phyloP scores from a whole-genome alignment of 176 grass and related monocot species.

The Musa itinerans region DNA sequence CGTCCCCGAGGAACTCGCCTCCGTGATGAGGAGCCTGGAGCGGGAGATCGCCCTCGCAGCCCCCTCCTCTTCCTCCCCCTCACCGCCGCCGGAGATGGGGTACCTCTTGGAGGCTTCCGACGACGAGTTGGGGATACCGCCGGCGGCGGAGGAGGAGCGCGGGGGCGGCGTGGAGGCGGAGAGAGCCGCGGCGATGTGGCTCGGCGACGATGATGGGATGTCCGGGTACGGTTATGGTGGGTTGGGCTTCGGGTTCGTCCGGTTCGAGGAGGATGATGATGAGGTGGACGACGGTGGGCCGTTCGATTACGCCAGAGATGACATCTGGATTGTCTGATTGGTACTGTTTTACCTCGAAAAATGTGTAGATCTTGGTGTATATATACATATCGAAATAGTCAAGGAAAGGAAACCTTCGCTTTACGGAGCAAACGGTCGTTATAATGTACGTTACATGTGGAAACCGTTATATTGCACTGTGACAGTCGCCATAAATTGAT shows the following conservation, averaged over 20 bases:
- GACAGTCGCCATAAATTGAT: too few species aligned
- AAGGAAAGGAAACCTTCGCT: too few species aligned
- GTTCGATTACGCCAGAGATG: background rate
- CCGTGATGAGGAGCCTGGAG: conserved; percentile 5
- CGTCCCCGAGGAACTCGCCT: background rate
- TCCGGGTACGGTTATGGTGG: background rate
- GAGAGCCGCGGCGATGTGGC: background rate
- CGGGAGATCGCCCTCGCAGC: background rate
- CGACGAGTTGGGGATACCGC: background rate
- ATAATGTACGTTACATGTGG: too few species aligned
- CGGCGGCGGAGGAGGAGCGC: background rate
- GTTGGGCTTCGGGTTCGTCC: background rate
- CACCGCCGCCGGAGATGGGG: background rate
- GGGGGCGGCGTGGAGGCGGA: background rate
- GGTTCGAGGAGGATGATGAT: background rate
- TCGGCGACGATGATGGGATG: background rate
- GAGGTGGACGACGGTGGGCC: background rate
- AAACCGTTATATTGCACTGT: too few species aligned
- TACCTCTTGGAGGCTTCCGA: conserved; percentile 7
- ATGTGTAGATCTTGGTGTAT: too few species aligned
- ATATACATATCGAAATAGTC: too few species aligned
- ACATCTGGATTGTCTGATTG: background rate
- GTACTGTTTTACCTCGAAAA: too few species aligned
- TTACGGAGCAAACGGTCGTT: too few species aligned
- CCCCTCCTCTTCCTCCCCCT: background rate